Conservation (phyloP, 164 flowering plant species). For the Macadamia tetraphylla region DNA sequence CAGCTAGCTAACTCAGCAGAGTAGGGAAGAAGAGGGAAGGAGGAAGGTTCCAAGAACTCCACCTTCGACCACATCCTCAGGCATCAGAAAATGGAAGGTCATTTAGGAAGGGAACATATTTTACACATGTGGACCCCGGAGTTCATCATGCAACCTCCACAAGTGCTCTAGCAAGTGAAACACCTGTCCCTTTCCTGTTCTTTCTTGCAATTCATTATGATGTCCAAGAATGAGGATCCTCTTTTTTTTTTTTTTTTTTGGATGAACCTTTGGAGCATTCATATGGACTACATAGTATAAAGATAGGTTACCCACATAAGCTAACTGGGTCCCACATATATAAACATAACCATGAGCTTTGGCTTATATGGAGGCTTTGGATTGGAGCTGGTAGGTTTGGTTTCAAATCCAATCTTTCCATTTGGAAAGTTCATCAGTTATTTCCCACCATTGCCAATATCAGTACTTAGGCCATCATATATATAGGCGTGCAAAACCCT, state of each 20-base stretch:
- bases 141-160: conserved; percentile 19
- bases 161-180: conserved; percentile 15
- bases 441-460: too few relatives aligned
- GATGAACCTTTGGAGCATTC: not conserved
- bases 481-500: too few relatives aligned
- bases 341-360: too few relatives aligned
- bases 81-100: too few relatives aligned
- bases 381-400: too few relatives aligned
- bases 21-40: not conserved
- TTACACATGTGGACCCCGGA: not conserved
- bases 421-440: too few relatives aligned
- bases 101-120: not conserved
- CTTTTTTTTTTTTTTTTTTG: conserved; percentile 2
- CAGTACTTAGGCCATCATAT: too few relatives aligned
- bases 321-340: too few relatives aligned
- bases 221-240: conserved; percentile 4
- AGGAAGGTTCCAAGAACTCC: not conserved
- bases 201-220: conserved; percentile 31
- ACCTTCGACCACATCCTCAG: too few relatives aligned
- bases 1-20: not conserved
- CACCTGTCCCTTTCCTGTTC: conserved; percentile 16
- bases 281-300: not conserved
- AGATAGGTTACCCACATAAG: too few relatives aligned
- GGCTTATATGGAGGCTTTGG: too few relatives aligned
- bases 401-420: too few relatives aligned